phyloP scores from a whole-genome alignment of 495 filamentous ascomycete species.

The Penicillium soppii region DNA sequence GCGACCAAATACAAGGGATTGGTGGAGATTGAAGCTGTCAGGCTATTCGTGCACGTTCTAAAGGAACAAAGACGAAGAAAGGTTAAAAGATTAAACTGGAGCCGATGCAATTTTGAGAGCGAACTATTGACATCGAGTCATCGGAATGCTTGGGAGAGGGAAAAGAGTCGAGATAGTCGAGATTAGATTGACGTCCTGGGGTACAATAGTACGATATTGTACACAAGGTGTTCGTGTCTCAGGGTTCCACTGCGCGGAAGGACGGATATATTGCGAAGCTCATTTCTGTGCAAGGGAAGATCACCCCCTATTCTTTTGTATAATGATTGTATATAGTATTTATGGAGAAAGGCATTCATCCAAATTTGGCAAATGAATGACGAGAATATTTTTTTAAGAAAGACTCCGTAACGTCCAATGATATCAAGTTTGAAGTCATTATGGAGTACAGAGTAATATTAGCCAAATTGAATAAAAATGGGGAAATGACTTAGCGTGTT shows the following conservation, averaged over 20 bases:
- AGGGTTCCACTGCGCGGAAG: slow-evolving; percentile 16
- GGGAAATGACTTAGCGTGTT: slow-evolving; percentile 26
- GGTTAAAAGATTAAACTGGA: slow-evolving; percentile 3
- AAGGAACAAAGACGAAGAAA: slow-evolving; percentile 4
- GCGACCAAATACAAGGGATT: not conserved
- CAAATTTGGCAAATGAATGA: not conserved
- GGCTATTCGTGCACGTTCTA: slow-evolving; percentile 1
- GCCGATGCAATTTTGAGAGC: slow-evolving; percentile 3
- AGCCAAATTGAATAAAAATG: slow-evolving; percentile 19
- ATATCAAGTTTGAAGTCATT: slow-evolving; percentile 1
- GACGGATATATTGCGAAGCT: slow-evolving; percentile 18
- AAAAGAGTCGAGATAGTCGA: slow-evolving; percentile 11
- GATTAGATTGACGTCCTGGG: not conserved
- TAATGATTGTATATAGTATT: not conserved
- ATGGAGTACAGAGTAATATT: not conserved
- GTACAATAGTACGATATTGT: too few relatives aligned
- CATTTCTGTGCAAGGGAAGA: slow-evolving; percentile 1
- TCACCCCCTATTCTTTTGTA: slow-evolving; percentile 9
- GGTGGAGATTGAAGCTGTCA: not conserved
- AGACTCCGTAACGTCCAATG: slow-evolving; percentile 11
- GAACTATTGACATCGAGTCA: not conserved
- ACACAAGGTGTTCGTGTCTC: slow-evolving; percentile 26
- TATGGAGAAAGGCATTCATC: not conserved
- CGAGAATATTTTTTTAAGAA: not conserved
- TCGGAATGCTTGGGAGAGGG: not conserved